phyloP scores from a whole-genome alignment of 129 eudicot genomes.

The Artemisia tridentata region DNA sequence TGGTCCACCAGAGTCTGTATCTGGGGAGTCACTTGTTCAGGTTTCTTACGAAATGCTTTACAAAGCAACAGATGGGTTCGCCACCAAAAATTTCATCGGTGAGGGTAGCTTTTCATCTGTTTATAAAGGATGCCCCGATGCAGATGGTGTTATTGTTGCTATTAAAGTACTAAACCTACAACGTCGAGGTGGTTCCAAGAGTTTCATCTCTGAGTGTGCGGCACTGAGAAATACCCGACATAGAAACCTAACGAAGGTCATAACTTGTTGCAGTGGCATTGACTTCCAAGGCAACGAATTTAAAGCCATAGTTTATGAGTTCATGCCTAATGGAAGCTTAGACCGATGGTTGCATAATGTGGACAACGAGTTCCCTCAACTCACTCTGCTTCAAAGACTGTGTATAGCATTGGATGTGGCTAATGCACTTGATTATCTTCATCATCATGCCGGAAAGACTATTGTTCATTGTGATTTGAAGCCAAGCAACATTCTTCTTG shows the following conservation, averaged over 20 bases:
- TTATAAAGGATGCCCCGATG: conserved; percentile 36
- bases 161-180: conserved; percentile 46
- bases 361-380: background rate
- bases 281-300: conserved; percentile 40
- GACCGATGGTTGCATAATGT: conserved; percentile 36
- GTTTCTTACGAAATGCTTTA: conserved; percentile 37
- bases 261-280: conserved; percentile 45
- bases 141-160: conserved; percentile 24
- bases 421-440: conserved; percentile 49
- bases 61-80: conserved; percentile 50
- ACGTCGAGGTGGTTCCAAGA: conserved; percentile 32
- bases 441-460: conserved; percentile 33
- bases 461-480: conserved; percentile 53
- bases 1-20: background rate
- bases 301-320: conserved; percentile 50
- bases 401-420: conserved; percentile 51
- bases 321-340: conserved; percentile 49
- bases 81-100: conserved; percentile 33
- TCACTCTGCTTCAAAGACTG: conserved; percentile 34
- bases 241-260: conserved; percentile 40
- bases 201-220: conserved; percentile 40
- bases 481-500: conserved; percentile 57
- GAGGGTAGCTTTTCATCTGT: conserved; percentile 37
- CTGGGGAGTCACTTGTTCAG: conserved; percentile 19
- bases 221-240: conserved; percentile 44